phyloP scores from a whole-genome alignment of 1,284 basidiomycete genomes.

The Pholiota adiposa region DNA sequence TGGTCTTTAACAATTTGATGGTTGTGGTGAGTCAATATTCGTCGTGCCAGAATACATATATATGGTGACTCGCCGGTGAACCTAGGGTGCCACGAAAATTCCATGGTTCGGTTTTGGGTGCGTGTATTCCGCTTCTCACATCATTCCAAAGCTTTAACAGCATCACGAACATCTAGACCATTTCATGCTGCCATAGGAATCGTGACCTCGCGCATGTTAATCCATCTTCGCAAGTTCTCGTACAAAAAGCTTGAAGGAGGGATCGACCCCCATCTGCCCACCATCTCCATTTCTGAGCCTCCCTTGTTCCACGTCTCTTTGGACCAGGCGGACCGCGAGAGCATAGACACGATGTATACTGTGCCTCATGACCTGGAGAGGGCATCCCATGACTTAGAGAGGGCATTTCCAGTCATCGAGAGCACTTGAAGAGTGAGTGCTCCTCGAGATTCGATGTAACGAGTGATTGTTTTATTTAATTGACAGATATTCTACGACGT shows the following conservation, averaged over 20 bases:
- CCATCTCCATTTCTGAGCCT: slow-evolving; percentile 1
- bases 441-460: not conserved
- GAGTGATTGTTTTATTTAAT: no score
- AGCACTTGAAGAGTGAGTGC: not conserved
- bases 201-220: slow-evolving; percentile 47
- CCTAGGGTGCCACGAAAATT: slow-evolving; percentile 43
- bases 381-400: not conserved
- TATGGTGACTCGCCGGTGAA: not conserved
- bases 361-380: not conserved
- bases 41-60: not conserved
- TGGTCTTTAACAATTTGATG: slow-evolving; percentile 50
- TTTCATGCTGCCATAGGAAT: slow-evolving; percentile 53
- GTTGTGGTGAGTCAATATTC: slow-evolving; percentile 39
- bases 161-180: slow-evolving; percentile 33
- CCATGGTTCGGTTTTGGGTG: slow-evolving; percentile 55
- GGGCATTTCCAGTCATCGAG: not conserved
- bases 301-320: not conserved
- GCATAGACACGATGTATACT: no score
- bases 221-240: slow-evolving; percentile 41
- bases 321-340: not conserved
- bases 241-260: slow-evolving; percentile 11
- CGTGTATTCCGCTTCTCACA: not conserved
- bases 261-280: slow-evolving; percentile 1
- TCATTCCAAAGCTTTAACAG: not conserved
- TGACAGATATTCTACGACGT: no score